Percentiles rank a stretch among this genome's conserved stretches.
Conservation (phyloP, 495 filamentous ascomycete species). For the Aspergillus asperescens region DNA sequence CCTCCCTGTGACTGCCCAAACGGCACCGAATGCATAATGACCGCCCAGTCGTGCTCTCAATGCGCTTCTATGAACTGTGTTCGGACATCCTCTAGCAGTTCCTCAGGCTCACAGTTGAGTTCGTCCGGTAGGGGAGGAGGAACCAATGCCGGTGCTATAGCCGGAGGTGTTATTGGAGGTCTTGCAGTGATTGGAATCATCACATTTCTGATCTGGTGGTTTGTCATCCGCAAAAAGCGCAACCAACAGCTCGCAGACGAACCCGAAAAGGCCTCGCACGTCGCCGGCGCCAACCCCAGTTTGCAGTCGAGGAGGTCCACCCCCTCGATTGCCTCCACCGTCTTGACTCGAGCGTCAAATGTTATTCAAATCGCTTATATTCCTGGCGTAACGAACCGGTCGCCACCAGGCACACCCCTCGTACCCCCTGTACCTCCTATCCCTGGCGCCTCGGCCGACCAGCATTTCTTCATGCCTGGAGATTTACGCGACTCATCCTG, state of each 20-base stretch:
- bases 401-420: constrained; percentile 75
- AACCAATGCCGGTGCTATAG: constrained; percentile 72
- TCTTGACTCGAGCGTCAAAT: constrained; percentile 92
- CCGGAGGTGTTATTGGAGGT: constrained; percentile 78
- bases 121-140: constrained; percentile 31
- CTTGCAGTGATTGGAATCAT: constrained; percentile 61
- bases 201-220: constrained; percentile 78
- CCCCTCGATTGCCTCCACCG: constrained; percentile 87
- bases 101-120: constrained; percentile 20
- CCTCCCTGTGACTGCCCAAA: constrained; percentile 46
- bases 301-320: constrained; percentile 76
- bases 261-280: constrained; percentile 44
- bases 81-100: constrained; percentile 27
- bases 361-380: constrained; percentile 99
- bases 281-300: constrained; percentile 57
- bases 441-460: constrained; percentile 68
- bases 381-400: constrained; percentile 92
- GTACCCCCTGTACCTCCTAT: constrained; percentile 91
- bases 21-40: constrained; percentile 52
- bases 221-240: constrained; percentile 76
- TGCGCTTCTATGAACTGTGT: constrained; percentile 61
- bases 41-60: constrained; percentile 46
- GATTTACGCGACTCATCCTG: constrained; percentile 86
- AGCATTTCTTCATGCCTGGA: constrained; percentile 90
- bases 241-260: constrained; percentile 50